Percentiles rank a stretch among this genome's conserved stretches.
Conservation (phyloP, 805 yeast genomes). For the Cyberlindnera misumaiensis region DNA sequence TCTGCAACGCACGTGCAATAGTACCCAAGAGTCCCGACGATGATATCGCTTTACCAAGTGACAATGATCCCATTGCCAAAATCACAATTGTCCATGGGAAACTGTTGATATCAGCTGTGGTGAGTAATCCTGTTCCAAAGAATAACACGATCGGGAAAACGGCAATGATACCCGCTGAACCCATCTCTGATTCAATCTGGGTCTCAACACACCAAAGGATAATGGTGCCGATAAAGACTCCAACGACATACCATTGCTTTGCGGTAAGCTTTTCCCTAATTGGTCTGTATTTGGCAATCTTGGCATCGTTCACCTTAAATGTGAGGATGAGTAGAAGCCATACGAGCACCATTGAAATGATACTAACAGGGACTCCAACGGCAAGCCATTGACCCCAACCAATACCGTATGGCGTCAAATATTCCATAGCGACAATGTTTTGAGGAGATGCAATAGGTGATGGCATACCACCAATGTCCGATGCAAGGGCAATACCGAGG, state of each 20-base stretch:
- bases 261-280: slow-evolving; percentile 61
- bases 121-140: slow-evolving; percentile 81
- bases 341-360: slow-evolving; percentile 50
- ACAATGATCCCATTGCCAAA: slow-evolving; percentile 95
- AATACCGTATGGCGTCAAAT: slow-evolving; percentile 60
- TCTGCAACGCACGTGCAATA: slow-evolving; percentile 65
- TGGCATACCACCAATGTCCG: slow-evolving; percentile 93
- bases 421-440: slow-evolving; percentile 81
- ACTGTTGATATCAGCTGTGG: slow-evolving; percentile 83
- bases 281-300: slow-evolving; percentile 37
- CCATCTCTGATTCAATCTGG: slow-evolving; percentile 62
- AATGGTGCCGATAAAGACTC: slow-evolving; percentile 69
- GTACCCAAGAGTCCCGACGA: slow-evolving; percentile 82
- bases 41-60: slow-evolving; percentile 89
- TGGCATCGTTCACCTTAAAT: slow-evolving; percentile 42
- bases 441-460: slow-evolving; percentile 97
- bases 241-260: slow-evolving; percentile 66
- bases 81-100: slow-evolving; percentile 96
- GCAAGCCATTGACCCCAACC: slow-evolving; percentile 92
- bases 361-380: slow-evolving; percentile 76
- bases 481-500: slow-evolving; percentile 85
- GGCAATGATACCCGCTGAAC: slow-evolving; percentile 91
- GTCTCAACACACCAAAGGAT: slow-evolving; percentile 86
- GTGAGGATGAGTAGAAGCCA: slow-evolving; percentile 64
- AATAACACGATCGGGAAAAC: slow-evolving; percentile 77